Conservation (phyloP, 169 alveolate genomes). For the Plasmodium sp. region DNA sequence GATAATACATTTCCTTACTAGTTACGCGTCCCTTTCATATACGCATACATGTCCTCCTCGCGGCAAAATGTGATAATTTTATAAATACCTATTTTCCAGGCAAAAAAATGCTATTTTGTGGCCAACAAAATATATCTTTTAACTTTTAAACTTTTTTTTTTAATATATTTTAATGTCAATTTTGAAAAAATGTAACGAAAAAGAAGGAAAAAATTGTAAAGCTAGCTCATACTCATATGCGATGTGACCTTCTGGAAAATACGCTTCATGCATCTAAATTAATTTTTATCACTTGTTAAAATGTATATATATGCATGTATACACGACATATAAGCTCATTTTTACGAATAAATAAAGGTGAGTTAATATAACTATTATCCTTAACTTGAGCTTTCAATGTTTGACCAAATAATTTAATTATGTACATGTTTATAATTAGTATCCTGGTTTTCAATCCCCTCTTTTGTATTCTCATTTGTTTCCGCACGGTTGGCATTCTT, state of each 20-base stretch:
- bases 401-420: neutral
- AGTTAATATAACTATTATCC: neutral
- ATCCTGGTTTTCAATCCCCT: neutral
- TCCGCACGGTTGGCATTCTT: neutral
- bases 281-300: neutral
- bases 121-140: neutral
- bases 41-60: neutral
- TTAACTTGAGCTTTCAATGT: neutral
- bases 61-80: neutral
- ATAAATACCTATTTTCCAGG: neutral
- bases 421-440: neutral
- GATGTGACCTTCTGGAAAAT: neutral
- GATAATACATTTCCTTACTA: neutral
- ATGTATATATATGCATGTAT: neutral
- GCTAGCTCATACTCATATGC: neutral
- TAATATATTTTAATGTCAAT: neutral
- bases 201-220: neutral
- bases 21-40: neutral
- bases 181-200: neutral
- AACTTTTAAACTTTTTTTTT: neutral
- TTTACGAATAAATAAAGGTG: neutral
- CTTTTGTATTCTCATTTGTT: neutral
- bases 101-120: neutral
- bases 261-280: neutral
- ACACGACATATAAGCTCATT: neutral